Percentiles rank a stretch among this genome's conserved stretches.
phyloP scores from a whole-genome alignment of 2,329 filamentous ascomycete species.

The Fusarium goolgardi region DNA sequence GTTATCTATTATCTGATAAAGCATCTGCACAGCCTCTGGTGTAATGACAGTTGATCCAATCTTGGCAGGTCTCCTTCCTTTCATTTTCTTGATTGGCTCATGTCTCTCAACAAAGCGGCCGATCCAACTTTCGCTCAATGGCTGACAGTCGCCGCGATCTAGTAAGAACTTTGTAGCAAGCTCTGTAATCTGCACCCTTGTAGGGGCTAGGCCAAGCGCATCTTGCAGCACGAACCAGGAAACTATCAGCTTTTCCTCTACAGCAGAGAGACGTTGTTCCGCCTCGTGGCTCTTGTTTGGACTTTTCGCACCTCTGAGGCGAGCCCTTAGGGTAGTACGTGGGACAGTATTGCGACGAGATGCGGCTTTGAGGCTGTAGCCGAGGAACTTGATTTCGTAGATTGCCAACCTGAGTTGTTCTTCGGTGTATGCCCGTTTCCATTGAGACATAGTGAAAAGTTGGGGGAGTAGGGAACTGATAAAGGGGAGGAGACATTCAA shows the following conservation, averaged over 20 bases:
- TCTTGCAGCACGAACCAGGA: background rate
- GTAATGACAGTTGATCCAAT: background rate
- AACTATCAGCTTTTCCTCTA: background rate
- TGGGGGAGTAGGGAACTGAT: background rate
- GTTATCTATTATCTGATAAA: background rate
- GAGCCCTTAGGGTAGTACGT: background rate
- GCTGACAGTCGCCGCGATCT: background rate
- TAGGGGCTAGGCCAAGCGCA: background rate
- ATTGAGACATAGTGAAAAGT: background rate
- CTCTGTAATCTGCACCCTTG: background rate
- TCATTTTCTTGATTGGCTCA: background rate
- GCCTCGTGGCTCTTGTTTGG: background rate
- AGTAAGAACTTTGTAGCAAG: background rate
- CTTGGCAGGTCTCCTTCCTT: background rate
- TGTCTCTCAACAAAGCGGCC: background rate
- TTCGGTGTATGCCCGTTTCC: background rate
- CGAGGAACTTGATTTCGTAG: background rate
- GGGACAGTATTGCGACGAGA: background rate
- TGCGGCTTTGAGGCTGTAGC: background rate
- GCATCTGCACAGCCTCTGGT: background rate
- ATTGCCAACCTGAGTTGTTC: background rate
- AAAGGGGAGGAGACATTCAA: background rate
- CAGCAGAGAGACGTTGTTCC: background rate
- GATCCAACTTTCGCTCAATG: background rate
- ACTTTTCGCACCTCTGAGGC: background rate